Evolutionary conservation across 139 green algal species (phyloP), one percentile per base, ranked within the genome.

Genomic region (Chlamydomonas eustigma): DNA sequence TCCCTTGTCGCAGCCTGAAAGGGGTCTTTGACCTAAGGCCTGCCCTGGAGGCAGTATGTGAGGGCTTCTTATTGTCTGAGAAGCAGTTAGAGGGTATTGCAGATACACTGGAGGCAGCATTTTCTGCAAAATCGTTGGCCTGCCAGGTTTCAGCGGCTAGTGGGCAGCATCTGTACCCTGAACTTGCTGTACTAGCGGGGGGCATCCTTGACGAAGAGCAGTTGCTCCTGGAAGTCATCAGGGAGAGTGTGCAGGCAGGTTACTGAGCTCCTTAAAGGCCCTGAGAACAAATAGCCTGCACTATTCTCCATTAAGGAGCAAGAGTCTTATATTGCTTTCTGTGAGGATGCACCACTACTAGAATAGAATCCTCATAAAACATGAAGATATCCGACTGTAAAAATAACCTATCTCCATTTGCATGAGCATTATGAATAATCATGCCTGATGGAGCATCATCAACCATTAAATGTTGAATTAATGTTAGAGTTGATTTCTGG

Each of bases 21-120:
- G 79, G 85, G 38, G 76, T 85, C 2, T 81, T 82, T 58, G 89
- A 96, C 74, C 63, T 97, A 30, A 64, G 82, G 2, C 86, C 83
- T 0, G 83, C 86, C 1, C 66, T 92, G 30, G 76, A 84, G 0
- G 91, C 85, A 32, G 79, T 78, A 0, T 69, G 24, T 4, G 37
- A 28, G 5, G 84, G 78, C 4, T 1, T 75, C 0, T 81, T 51
- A 37, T 83, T 95, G 2, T 88, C 86, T 34, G 79, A 84, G 0
- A 50, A 86, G 24, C 90, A 96, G 76, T 75, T 95, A 12, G 81
- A 90, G 38, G 91, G 87, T 0, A 79, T 96, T 3, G 89, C 86
- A 0, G 51, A 68, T 28, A 68, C 52, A 6, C 18, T 68, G 52
- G 12, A 68, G 34, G 52, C 22, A 37, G 52, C 52, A 6, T 68